Conservation (phyloP, 2,329 filamentous ascomycete genomes). For the Dothideomycetes sp. region DNA sequence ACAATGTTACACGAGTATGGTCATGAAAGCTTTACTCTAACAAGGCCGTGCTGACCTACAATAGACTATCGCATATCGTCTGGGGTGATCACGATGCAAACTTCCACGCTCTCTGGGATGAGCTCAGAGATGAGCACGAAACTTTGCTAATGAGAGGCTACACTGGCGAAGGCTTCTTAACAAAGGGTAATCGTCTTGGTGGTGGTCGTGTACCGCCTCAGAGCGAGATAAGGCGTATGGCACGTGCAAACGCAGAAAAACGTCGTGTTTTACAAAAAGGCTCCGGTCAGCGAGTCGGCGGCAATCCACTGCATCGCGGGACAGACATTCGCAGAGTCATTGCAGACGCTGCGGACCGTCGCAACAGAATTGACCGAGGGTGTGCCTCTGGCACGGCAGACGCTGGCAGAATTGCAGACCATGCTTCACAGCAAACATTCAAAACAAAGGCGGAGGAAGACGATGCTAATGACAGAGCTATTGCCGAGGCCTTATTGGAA, state of each 20-base stretch:
- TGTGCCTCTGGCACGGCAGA: slow-evolving; percentile 64
- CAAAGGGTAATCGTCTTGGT: slow-evolving; percentile 62
- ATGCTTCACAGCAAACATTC: slow-evolving; percentile 64
- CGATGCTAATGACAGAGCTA: slow-evolving; percentile 77
- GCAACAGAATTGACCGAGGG: slow-evolving; percentile 56
- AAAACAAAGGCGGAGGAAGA: slow-evolving; percentile 78
- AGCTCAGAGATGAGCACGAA: slow-evolving; percentile 77
- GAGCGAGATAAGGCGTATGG: slow-evolving; percentile 63
- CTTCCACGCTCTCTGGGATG: slow-evolving; percentile 81
- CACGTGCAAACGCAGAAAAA: slow-evolving; percentile 58
- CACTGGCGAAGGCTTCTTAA: slow-evolving; percentile 80
- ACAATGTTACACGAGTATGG: slow-evolving; percentile 80
- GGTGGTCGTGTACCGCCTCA: slow-evolving; percentile 52
- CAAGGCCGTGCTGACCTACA: slow-evolving; percentile 9
- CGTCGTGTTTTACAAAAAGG: slow-evolving; percentile 47
- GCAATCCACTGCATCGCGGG: slow-evolving; percentile 43
- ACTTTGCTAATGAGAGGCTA: slow-evolving; percentile 70
- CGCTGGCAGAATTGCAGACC: slow-evolving; percentile 53
- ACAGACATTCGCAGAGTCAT: slow-evolving; percentile 63
- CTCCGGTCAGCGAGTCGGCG: slow-evolving; percentile 64
- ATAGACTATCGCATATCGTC: slow-evolving; percentile 66
- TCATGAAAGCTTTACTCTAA: slow-evolving; percentile 1
- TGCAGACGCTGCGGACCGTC: slow-evolving; percentile 54
- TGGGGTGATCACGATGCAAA: slow-evolving; percentile 71
- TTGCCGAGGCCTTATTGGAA: slow-evolving; percentile 76